Conservation (phyloP, 805 yeast species). For the Starmerella kuoi region DNA sequence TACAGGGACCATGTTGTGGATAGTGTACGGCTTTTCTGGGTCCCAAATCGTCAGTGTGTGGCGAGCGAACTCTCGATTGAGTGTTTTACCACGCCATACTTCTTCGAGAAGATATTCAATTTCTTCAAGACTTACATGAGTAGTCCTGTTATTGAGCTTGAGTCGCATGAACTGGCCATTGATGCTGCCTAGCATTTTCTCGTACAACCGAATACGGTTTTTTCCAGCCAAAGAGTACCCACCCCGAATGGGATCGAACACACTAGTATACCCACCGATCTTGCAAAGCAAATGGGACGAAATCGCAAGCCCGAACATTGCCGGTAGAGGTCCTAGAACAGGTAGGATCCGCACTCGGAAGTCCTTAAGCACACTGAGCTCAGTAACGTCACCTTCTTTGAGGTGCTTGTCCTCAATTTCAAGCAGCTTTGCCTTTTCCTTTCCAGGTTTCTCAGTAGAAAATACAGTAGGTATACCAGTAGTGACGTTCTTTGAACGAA, state of each 20-base stretch:
- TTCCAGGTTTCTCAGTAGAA: conserved; percentile 94
- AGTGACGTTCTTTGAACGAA: conserved; percentile 65
- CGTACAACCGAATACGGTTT: conserved; percentile 74
- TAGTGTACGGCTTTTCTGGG: conserved; percentile 45
- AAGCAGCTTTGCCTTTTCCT: conserved; percentile 74
- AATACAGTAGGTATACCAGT: conserved; percentile 76
- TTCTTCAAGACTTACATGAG: conserved; percentile 54
- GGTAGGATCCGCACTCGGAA: conserved; percentile 92
- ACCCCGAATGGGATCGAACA: conserved; percentile 34
- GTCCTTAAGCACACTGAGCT: conserved; percentile 73
- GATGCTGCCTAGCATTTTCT: conserved; percentile 64
- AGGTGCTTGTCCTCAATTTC: conserved; percentile 77
- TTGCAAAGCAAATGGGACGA: conserved; percentile 72
- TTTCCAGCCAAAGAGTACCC: conserved; percentile 80
- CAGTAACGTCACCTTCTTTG: conserved; percentile 71
- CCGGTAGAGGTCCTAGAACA: conserved; percentile 94
- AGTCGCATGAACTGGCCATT: conserved; percentile 80
- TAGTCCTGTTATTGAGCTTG: conserved; percentile 54
- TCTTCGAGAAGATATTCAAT: conserved; percentile 80
- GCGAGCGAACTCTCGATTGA: conserved; percentile 71
- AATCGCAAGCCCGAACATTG: conserved; percentile 81
- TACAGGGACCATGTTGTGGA: conserved; percentile 75
- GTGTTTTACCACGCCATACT: conserved; percentile 84
- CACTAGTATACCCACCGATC: conserved; percentile 67
- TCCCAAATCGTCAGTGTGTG: conserved; percentile 79